A percentile compares a stretch with the other conserved stretches of the same genome.
Conservation (phyloP, 169 alveolate genomes). For the Eimeria tenella region DNA sequence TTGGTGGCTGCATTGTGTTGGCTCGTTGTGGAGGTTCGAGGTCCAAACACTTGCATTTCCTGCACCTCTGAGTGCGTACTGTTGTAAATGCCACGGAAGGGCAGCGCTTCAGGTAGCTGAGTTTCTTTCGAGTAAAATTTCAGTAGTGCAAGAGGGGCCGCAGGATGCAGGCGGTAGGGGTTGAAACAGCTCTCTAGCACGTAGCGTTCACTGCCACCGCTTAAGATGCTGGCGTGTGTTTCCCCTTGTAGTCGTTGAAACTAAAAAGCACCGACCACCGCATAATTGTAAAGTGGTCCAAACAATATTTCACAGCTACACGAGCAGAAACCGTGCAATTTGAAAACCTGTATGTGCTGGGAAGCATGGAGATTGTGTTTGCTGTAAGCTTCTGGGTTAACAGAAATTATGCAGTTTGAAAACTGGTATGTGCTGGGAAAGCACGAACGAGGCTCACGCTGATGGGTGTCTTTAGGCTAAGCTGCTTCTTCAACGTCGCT, state of each 20-base stretch:
- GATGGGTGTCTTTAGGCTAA: slow-evolving; percentile 22
- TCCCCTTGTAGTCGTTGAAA: slow-evolving; percentile 46
- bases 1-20: not conserved
- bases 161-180: slow-evolving; percentile 76
- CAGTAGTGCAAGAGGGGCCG: slow-evolving; percentile 65
- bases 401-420: not conserved
- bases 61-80: not conserved
- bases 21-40: not conserved
- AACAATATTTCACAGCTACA: too few species aligned
- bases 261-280: not conserved
- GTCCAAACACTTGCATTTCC: not conserved
- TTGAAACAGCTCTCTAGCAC: slow-evolving; percentile 66
- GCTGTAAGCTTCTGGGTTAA: not conserved
- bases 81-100: not conserved
- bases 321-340: too few species aligned
- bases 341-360: not conserved
- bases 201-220: slow-evolving; percentile 43
- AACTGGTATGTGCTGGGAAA: not conserved
- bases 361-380: too few species aligned
- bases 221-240: slow-evolving; percentile 46
- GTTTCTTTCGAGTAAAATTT: slow-evolving; percentile 42
- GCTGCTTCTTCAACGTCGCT: not conserved
- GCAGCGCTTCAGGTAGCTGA: slow-evolving; percentile 44
- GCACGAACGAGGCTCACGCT: not conserved
- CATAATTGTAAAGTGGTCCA: not conserved